phyloP scores from a whole-genome alignment of 2,329 filamentous ascomycete species.

The Cyanodermella asteris region DNA sequence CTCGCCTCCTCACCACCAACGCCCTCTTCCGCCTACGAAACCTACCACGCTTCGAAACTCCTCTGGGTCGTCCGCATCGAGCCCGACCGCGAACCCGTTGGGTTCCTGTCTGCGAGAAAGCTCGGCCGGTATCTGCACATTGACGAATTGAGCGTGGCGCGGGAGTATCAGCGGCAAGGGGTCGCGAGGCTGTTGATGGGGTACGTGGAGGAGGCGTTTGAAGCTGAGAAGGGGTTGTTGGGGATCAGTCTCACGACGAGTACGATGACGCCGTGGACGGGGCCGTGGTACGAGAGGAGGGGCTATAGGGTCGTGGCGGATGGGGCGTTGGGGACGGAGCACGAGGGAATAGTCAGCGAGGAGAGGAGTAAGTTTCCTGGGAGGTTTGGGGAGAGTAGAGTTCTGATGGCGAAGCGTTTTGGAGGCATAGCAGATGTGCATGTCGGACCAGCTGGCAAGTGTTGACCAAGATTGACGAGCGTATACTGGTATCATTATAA shows the following conservation, averaged over 20 bases:
- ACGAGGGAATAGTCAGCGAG: conserved; percentile 21
- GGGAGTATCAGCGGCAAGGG: conserved; percentile 45
- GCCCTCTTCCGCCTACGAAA: conserved; percentile 19
- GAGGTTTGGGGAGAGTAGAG: conserved; percentile 39
- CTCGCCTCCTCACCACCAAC: conserved; percentile 12
- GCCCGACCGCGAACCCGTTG: conserved; percentile 19
- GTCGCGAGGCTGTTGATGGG: conserved; percentile 49
- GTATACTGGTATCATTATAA: no score
- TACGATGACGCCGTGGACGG: no score
- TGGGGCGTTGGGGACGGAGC: conserved; percentile 27
- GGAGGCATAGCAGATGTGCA: conserved; percentile 43
- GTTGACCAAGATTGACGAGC: no score
- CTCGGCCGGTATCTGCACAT: conserved; percentile 15
- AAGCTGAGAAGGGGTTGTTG: conserved; percentile 42
- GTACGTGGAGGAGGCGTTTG: conserved; percentile 31
- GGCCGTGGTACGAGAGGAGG: no score
- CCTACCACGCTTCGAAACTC: conserved; percentile 25
- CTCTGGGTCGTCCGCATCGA: conserved; percentile 19
- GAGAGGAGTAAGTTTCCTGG: conserved; percentile 30
- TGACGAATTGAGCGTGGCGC: conserved; percentile 33
- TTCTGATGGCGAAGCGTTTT: conserved; percentile 56
- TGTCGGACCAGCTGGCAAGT: conserved; percentile 50
- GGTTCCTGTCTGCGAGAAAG: conserved; percentile 23
- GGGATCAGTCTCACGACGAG: no score
- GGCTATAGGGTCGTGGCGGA: no score